Percentiles rank a stretch among this genome's conserved stretches.
phyloP scores from a whole-genome alignment of 306 rosid genomes.

The Glycine latifolia region DNA sequence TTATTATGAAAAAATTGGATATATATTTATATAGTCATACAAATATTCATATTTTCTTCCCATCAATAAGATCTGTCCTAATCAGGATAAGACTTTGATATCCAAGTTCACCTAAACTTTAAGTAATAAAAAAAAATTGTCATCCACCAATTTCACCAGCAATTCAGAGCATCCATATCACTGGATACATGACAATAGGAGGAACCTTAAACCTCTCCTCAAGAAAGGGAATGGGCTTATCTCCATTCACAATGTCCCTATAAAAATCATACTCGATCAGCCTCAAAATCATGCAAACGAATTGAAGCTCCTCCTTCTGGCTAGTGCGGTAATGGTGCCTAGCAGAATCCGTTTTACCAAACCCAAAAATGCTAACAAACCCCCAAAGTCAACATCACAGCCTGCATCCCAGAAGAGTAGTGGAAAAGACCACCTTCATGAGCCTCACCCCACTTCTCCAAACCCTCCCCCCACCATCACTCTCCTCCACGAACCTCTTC shows the following conservation, averaged over 20 bases:
- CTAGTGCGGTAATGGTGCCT: slow-evolving; percentile 92
- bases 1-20: too few relatives aligned
- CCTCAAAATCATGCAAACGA: slow-evolving; percentile 89
- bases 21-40: too few relatives aligned
- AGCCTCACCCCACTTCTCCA: slow-evolving; percentile 70
- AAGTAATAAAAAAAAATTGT: too few relatives aligned
- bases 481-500: slow-evolving; percentile 73
- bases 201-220: slow-evolving; percentile 75
- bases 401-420: slow-evolving; percentile 97
- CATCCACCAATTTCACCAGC: neutral
- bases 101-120: too few relatives aligned
- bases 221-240: slow-evolving; percentile 72
- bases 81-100: too few relatives aligned
- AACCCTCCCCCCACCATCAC: slow-evolving; percentile 72
- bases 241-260: slow-evolving; percentile 67
- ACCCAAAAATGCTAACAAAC: slow-evolving; percentile 86
- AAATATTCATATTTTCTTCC: slow-evolving; percentile 3
- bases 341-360: slow-evolving; percentile 79
- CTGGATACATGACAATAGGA: slow-evolving; percentile 75
- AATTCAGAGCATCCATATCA: slow-evolving; percentile 40
- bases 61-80: neutral
- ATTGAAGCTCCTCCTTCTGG: slow-evolving; percentile 90
- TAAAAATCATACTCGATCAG: slow-evolving; percentile 77
- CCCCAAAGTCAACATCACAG: slow-evolving; percentile 87
- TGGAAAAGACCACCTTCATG: slow-evolving; percentile 76